phyloP scores from a whole-genome alignment of 2,329 filamentous ascomycete species.

The Thermothelomyces thermophilus region DNA sequence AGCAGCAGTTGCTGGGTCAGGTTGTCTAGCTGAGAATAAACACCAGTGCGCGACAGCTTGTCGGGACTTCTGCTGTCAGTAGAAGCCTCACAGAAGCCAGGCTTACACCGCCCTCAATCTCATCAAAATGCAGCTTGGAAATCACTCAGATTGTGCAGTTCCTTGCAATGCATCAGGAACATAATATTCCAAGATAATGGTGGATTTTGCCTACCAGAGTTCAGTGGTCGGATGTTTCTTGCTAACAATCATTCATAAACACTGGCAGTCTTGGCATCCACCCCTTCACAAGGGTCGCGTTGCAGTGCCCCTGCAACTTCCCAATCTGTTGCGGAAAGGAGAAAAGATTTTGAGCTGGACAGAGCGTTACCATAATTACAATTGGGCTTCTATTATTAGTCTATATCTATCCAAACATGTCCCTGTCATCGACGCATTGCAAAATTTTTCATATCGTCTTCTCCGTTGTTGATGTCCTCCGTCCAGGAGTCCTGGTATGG shows the following conservation, averaged over 20 bases:
- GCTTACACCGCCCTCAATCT: too few relatives aligned
- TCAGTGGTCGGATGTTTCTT: constrained; percentile 21
- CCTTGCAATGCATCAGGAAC: not conserved
- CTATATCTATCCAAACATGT: constrained; percentile 8
- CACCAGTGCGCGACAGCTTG: too few relatives aligned
- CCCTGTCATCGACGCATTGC: constrained; percentile 2
- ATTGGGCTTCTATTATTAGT: constrained; percentile 5
- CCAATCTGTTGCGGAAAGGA: too few relatives aligned
- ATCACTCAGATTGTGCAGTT: too few relatives aligned
- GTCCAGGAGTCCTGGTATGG: constrained; percentile 7
- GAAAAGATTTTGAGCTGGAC: too few relatives aligned
- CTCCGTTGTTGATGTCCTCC: constrained; percentile 18
- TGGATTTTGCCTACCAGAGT: not conserved
- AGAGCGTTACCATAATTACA: too few relatives aligned
- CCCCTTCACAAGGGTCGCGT: not conserved
- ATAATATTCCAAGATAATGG: not conserved
- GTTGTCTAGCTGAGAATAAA: too few relatives aligned
- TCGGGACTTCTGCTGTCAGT: too few relatives aligned
- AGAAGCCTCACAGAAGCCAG: too few relatives aligned
- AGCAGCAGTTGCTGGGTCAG: too few relatives aligned
- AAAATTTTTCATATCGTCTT: constrained; percentile 20
- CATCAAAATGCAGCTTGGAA: too few relatives aligned
- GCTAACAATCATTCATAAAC: constrained; percentile 26
- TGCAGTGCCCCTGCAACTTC: not conserved
- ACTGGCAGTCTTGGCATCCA: constrained; percentile 6